Evolutionary conservation across 306 rosid genomes (phyloP).

Genomic region (Ziziphus jujuba): DNA sequence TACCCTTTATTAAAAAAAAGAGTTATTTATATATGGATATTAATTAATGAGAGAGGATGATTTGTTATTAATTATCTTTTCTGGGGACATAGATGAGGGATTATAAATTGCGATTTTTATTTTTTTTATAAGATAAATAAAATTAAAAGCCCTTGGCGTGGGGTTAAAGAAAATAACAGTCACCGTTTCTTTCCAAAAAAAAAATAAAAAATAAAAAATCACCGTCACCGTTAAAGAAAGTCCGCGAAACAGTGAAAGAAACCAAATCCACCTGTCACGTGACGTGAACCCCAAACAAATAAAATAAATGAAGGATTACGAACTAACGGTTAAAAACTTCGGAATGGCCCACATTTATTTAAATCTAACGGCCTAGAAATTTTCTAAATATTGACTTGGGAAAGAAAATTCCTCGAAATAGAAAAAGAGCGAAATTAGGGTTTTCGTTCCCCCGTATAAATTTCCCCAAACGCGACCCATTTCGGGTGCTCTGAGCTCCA

Average conservation of each 20-base stretch:
- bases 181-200: too few relatives aligned
- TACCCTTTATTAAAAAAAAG: too few relatives aligned
- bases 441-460: constrained; percentile 25
- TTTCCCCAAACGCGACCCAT: not conserved
- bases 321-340: constrained; percentile 24
- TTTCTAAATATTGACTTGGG: constrained; percentile 1
- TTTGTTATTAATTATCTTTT: too few relatives aligned
- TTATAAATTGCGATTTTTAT: too few relatives aligned
- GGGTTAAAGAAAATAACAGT: too few relatives aligned
- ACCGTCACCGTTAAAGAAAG: not conserved
- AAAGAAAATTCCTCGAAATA: constrained; percentile 20
- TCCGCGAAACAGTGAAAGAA: not conserved
- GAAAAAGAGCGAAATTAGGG: constrained; percentile 26
- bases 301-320: not conserved
- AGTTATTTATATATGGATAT: too few relatives aligned
- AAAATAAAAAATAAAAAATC: not conserved
- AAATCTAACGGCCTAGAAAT: constrained; percentile 35
- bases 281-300: not conserved
- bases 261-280: constrained; percentile 11
- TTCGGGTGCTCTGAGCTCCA: constrained; percentile 14
- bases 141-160: too few relatives aligned
- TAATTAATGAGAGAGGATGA: too few relatives aligned
- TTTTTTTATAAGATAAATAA: too few relatives aligned
- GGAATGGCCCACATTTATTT: not conserved
- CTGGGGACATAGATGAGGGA: too few relatives aligned